Percentiles rank a stretch among this genome's conserved stretches.
Conservation (phyloP, 352 stramenopile genomes). For the Globisporangium recalcitrans region DNA sequence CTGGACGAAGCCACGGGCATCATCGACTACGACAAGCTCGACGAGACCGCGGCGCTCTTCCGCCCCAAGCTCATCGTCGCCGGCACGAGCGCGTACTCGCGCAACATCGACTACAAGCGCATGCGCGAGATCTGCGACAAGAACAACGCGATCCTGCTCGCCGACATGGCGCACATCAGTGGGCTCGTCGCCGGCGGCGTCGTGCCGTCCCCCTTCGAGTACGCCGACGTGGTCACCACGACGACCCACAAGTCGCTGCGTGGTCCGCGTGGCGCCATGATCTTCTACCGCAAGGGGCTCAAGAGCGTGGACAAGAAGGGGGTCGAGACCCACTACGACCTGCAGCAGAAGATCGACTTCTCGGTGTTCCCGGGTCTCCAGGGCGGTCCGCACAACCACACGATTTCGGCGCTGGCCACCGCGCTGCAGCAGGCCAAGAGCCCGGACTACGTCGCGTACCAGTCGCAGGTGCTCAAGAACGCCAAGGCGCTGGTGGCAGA, state of each 20-base stretch:
- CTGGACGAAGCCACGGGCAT: conserved; percentile 94
- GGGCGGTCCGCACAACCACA: conserved; percentile 99
- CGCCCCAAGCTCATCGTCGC: conserved; percentile 98
- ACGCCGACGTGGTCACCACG: conserved; percentile 98
- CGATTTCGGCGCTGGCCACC: conserved; percentile 97
- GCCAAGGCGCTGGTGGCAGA: conserved; percentile 84
- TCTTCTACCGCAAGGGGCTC: conserved; percentile 98
- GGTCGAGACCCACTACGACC: conserved; percentile 89
- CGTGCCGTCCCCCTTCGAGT: conserved; percentile 97
- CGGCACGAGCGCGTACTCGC: conserved; percentile 97
- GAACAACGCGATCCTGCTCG: conserved; percentile 94
- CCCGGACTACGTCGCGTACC: conserved; percentile 97
- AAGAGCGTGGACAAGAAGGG: conserved; percentile 95
- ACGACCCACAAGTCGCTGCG: conserved; percentile 99
- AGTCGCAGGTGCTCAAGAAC: conserved; percentile 94
- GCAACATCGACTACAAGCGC: conserved; percentile 98
- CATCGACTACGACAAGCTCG: conserved; percentile 99
- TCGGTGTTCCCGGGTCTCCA: conserved; percentile 98
- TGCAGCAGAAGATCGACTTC: conserved; percentile 99
- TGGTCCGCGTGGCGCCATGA: conserved; percentile 98
- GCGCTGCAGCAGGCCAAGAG: conserved; percentile 94
- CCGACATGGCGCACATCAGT: conserved; percentile 99
- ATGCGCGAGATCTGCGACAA: conserved; percentile 95
- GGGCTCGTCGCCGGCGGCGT: conserved; percentile 95
- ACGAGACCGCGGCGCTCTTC: conserved; percentile 91